Percentiles rank a stretch among this genome's conserved stretches.
Conservation (phyloP, 129 eudicot species). For the Flaveria brownii region DNA sequence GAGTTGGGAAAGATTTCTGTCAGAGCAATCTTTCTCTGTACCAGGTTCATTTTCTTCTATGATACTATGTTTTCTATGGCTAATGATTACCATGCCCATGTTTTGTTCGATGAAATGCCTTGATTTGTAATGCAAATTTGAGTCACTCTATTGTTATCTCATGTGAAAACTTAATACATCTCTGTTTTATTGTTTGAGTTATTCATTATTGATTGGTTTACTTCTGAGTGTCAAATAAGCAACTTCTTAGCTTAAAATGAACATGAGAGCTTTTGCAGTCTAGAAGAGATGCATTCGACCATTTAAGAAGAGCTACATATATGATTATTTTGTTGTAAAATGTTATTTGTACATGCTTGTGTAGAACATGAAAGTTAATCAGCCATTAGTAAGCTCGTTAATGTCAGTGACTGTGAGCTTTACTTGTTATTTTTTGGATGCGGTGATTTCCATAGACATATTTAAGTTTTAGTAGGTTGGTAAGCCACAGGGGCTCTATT, state of each 20-base stretch:
- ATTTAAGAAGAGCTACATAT: too few species aligned
- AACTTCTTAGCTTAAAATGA: too few species aligned
- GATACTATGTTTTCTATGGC: not conserved
- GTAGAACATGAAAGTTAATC: not conserved
- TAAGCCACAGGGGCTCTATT: not conserved
- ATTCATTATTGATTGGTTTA: too few species aligned
- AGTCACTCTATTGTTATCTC: too few species aligned
- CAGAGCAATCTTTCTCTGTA: constrained; percentile 77
- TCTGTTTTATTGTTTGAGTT: too few species aligned
- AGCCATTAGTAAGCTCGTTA: not conserved
- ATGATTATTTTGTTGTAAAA: not conserved
- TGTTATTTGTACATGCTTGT: not conserved
- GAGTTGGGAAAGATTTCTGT: constrained; percentile 65
- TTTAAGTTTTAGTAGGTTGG: constrained; percentile 14
- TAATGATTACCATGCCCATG: not conserved
- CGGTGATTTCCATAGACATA: not conserved
- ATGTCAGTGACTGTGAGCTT: not conserved
- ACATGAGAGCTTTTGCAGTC: too few species aligned
- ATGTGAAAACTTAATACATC: too few species aligned
- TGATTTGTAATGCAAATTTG: not conserved
- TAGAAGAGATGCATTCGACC: too few species aligned
- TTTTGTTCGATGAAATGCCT: not conserved
- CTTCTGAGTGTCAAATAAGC: too few species aligned
- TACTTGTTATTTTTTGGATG: not conserved
- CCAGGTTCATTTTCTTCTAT: constrained; percentile 55